These are phyloP conservation scores for Colletotrichum horii DNA, from an alignment of 2,329 filamentous ascomycete species.

Conservation along the genomic window DNA sequence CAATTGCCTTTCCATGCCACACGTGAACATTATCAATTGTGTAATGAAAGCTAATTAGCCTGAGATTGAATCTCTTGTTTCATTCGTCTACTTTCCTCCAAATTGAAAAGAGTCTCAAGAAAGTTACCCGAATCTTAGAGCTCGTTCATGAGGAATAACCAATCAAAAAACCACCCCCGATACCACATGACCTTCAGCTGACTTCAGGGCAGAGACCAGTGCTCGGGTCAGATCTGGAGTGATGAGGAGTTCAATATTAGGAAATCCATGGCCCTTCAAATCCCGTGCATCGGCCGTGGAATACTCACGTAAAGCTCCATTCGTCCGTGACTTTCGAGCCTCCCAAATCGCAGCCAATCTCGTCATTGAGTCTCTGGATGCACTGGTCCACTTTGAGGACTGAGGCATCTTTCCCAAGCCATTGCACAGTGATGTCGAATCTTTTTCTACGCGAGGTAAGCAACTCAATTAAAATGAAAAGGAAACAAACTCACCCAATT, in stretches of 20 bases:
- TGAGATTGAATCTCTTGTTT: neutral
- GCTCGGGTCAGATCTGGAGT: neutral
- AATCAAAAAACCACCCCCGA: rapidly evolving
- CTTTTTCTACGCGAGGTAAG: neutral
- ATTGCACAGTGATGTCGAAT: neutral
- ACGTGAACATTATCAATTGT: neutral
- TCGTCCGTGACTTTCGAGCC: neutral
- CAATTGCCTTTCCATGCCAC: neutral
- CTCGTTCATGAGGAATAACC: neutral
- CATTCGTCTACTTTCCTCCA: neutral
- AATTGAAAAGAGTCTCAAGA: neutral
- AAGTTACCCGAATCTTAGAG: neutral
- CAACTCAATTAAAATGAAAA: neutral
- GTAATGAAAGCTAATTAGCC: rapidly evolving
- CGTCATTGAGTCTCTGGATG: neutral
- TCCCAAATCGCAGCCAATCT: neutral
- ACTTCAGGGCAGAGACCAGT: neutral
- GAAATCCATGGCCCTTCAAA: neutral
- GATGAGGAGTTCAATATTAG: neutral
- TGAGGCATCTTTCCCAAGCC: neutral
- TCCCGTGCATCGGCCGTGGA: rapidly evolving
- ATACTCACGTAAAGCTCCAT: neutral
- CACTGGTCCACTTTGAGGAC: neutral
- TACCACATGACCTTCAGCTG: neutral
- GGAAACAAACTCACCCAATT: neutral